Percentiles rank a stretch among this genome's conserved stretches.
These are phyloP conservation scores for Rhododendron mucronatum DNA, from an alignment of 148 eudicot genomes.

Conservation along the genomic window DNA sequence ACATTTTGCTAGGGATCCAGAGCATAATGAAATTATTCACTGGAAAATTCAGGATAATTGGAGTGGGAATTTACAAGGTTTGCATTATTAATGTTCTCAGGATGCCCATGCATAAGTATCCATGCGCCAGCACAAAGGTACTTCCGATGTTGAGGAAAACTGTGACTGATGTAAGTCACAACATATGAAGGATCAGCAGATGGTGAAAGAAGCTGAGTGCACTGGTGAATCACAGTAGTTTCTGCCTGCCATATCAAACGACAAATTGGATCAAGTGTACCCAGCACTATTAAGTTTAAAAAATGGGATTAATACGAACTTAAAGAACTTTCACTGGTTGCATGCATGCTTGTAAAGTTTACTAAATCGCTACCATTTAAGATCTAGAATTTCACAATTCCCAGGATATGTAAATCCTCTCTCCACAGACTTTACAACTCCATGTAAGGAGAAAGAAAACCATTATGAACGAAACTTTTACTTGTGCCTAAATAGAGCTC, in stretches of 20 bases:
- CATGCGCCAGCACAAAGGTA: constrained; percentile 99
- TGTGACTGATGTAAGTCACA: constrained; percentile 70
- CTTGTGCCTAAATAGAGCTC: background rate
- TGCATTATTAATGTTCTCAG: constrained; percentile 81
- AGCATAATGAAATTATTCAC: constrained; percentile 2
- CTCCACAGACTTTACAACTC: background rate
- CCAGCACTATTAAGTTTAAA: background rate
- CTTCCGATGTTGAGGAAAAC: constrained; percentile 81
- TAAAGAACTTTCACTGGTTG: background rate
- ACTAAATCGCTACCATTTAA: background rate
- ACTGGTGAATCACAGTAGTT: constrained; percentile 85
- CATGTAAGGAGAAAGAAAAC: background rate
- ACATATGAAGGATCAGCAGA: constrained; percentile 84
- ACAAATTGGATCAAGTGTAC: background rate
- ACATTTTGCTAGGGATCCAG: background rate
- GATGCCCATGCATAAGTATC: constrained; percentile 89
- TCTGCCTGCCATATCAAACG: constrained; percentile 67
- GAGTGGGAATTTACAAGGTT: constrained; percentile 50
- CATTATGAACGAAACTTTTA: background rate
- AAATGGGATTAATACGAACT: background rate
- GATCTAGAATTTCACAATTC: background rate
- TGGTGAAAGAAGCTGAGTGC: constrained; percentile 85
- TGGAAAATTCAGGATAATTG: background rate
- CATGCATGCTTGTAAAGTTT: background rate
- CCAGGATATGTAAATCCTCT: background rate